These are phyloP conservation scores for Aspergillus spinulosporus DNA, from an alignment of 2,329 filamentous ascomycete genomes.

Conservation along the genomic window DNA sequence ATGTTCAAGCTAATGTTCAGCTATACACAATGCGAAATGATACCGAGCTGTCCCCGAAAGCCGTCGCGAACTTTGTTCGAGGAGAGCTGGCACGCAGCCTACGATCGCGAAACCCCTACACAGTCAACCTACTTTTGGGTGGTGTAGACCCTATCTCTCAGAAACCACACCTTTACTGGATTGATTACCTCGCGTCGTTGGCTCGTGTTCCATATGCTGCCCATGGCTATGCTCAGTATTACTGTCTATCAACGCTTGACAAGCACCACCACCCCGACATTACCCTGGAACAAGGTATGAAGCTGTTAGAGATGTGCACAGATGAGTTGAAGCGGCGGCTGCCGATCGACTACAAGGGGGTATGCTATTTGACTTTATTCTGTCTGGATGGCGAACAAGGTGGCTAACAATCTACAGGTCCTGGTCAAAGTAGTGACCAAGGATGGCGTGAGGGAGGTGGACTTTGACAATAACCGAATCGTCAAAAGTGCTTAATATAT, in stretches of 20 bases:
- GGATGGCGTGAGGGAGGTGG: conserved; percentile 82
- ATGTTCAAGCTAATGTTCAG: conserved; percentile 96
- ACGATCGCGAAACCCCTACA: conserved; percentile 90
- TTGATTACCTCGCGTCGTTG: conserved; percentile 90
- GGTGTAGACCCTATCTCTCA: conserved; percentile 89
- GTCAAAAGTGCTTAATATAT: conserved; percentile 49
- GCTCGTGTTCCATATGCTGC: conserved; percentile 91
- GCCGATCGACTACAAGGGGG: conserved; percentile 98
- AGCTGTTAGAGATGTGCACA: conserved; percentile 90
- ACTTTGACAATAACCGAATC: conserved; percentile 76
- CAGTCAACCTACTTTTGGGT: conserved; percentile 91
- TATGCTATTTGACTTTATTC: conserved; percentile 46
- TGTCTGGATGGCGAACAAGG: conserved; percentile 10
- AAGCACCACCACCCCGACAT: conserved; percentile 99
- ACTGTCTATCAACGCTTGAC: conserved; percentile 95
- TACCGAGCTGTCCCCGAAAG: conserved; percentile 83
- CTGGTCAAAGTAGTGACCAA: conserved; percentile 90
- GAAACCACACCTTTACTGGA: conserved; percentile 92
- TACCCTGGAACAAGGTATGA: conserved; percentile 80
- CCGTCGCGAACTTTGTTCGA: conserved; percentile 89
- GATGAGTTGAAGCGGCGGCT: conserved; percentile 95
- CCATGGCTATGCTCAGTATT: conserved; percentile 98
- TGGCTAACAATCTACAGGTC: conserved; percentile 39
- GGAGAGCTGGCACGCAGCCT: conserved; percentile 88
- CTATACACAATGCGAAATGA: conserved; percentile 99